Base-by-base conservation (phyloP, 2,329 filamentous ascomycete genomes). In the Lachnellula suecica region DNA sequence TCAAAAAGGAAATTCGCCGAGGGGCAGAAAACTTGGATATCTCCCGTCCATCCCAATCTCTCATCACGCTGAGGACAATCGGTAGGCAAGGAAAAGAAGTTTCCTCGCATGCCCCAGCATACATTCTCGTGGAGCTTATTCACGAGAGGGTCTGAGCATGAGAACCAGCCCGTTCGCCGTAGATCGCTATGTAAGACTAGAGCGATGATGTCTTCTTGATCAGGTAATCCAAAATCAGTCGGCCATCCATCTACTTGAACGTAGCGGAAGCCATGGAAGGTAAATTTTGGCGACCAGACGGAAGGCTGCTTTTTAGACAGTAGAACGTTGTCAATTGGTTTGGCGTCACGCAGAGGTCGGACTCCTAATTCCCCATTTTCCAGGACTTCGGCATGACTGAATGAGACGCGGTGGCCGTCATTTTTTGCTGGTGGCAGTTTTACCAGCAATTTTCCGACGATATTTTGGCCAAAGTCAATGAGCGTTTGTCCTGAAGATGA, bases 391-490 rank as follows among this genome's bases (percentile, higher is more conserved):
- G 72, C 69, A 53, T 77, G 74, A 0, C 59, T 61, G 17, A 77
- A 65, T 4, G 67, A 71, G 19, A 83, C 71, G 8, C 64, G 70
- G 2, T 71, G 68, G 1, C 72, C 74, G 2, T 62, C 60, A 0
- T 69, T 65, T 0, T 70, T 74, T 35, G 58, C 58, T 2, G 75
- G 61, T 0, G 65, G 61, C 10, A 82, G 58, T 0, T 67, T 65
- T 1, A 82, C 50, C n/a, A n/a, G n/a, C n/a, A n/a, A n/a, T 57
- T 71, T 72, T 1, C 81, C 81, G 1, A 82, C 79, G 0, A 83
- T 66, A 57, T 84, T 83, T 59, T 84, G 79, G 2, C 79, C 79
- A 61, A 83, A 83, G 56, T 84, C 79, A 27, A 82, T 51, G 2
- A 81, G 62, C 0, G 66, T 72, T 54, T 76, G 77, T 1, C 76